Evolutionary conservation across 495 filamentous ascomycete species (phyloP).

Genomic region (Friedmanniomyces simplex): DNA sequence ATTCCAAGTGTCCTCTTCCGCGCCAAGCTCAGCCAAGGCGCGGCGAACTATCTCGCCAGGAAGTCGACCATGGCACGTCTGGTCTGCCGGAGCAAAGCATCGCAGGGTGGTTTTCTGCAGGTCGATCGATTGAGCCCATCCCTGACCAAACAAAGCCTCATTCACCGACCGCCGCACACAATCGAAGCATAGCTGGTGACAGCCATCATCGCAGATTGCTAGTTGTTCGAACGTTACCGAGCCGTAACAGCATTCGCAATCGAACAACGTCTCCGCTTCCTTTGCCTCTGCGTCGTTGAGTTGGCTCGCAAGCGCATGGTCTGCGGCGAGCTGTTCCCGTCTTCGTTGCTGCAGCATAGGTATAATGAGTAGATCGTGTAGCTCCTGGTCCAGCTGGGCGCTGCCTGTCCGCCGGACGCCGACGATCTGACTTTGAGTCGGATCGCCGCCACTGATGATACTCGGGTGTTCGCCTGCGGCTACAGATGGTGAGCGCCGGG

Average conservation of each 20-base stretch:
- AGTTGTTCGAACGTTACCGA: conserved; percentile 73
- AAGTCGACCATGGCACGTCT: conserved; percentile 61
- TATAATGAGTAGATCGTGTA: conserved; percentile 54
- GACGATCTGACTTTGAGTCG: conserved; percentile 41
- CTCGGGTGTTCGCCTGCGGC: conserved; percentile 52
- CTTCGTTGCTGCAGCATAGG: conserved; percentile 49
- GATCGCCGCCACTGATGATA: conserved; percentile 29
- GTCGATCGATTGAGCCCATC: conserved; percentile 73
- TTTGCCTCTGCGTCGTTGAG: conserved; percentile 71
- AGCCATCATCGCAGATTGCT: conserved; percentile 54
- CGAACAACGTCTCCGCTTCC: conserved; percentile 56
- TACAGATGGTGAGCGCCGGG: conserved; percentile 54
- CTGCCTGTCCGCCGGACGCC: conserved; percentile 60
- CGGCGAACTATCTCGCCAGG: conserved; percentile 54
- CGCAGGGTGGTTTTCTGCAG: conserved; percentile 57
- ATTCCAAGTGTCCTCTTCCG: conserved; percentile 55
- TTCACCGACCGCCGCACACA: conserved; percentile 70
- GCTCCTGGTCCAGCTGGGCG: conserved; percentile 69
- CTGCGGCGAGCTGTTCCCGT: conserved; percentile 48
- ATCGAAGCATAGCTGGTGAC: conserved; percentile 75
- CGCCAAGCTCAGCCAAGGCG: conserved; percentile 56
- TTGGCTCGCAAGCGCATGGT: conserved; percentile 52
- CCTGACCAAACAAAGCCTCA: conserved; percentile 86
- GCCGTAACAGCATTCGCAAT: conserved; percentile 85
- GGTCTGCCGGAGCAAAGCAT: conserved; percentile 60